Conservation (phyloP, 2,329 filamentous ascomycete species). For the Orbilia oligospora region DNA sequence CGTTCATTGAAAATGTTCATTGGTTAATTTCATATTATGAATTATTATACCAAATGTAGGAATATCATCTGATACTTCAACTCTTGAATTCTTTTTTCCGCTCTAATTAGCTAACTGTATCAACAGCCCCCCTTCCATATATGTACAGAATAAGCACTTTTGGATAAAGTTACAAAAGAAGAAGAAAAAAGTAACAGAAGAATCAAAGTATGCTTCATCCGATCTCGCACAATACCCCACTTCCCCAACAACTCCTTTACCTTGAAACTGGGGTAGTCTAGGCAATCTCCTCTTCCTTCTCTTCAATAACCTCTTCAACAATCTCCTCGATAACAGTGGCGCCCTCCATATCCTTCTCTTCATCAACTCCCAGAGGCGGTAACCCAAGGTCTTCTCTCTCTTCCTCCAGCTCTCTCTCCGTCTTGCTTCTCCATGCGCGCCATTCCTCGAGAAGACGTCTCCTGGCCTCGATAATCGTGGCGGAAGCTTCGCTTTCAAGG, state of each 20-base stretch:
- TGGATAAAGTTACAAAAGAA: slow-evolving; percentile 6
- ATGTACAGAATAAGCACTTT: slow-evolving; percentile 19
- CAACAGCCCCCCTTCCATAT: slow-evolving; percentile 20
- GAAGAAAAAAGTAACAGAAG: slow-evolving; percentile 36
- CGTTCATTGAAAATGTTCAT: not conserved
- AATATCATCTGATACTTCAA: slow-evolving; percentile 11
- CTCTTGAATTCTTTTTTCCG: slow-evolving; percentile 9
- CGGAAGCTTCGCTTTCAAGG: slow-evolving; percentile 92
- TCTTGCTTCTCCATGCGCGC: slow-evolving; percentile 83
- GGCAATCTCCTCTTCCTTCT: slow-evolving; percentile 86
- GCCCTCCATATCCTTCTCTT: slow-evolving; percentile 75
- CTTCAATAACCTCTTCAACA: slow-evolving; percentile 73
- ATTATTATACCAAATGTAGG: not conserved
- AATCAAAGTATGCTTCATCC: slow-evolving; percentile 8
- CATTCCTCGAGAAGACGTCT: slow-evolving; percentile 88
- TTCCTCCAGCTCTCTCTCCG: slow-evolving; percentile 79
- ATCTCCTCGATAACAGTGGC: slow-evolving; percentile 85
- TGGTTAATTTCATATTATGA: not conserved
- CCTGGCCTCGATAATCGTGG: slow-evolving; percentile 85
- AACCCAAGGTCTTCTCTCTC: slow-evolving; percentile 79
- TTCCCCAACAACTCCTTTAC: slow-evolving; percentile 11
- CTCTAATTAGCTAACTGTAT: slow-evolving; percentile 13
- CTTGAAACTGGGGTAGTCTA: slow-evolving; percentile 29
- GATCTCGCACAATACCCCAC: slow-evolving; percentile 12
- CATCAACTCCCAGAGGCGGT: slow-evolving; percentile 75